These are phyloP conservation scores for Lagenidium giganteum DNA, from an alignment of 352 stramenopile species.

Conservation along the genomic window DNA sequence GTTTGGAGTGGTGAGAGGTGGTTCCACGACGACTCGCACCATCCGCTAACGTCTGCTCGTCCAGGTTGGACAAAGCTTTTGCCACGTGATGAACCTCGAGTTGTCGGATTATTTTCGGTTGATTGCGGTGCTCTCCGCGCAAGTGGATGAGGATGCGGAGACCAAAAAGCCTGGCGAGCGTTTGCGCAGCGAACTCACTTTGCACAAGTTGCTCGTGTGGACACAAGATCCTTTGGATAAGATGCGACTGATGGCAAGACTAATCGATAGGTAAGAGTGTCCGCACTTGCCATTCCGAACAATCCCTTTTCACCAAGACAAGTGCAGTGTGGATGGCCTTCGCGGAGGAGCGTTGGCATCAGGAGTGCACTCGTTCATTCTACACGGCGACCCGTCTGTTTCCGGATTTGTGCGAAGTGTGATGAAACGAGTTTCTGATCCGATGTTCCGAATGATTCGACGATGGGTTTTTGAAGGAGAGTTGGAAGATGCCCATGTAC, in stretches of 20 bases:
- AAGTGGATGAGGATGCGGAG: slow-evolving; percentile 84
- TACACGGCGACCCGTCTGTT: slow-evolving; percentile 87
- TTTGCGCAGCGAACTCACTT: slow-evolving; percentile 60
- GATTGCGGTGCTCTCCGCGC: slow-evolving; percentile 88
- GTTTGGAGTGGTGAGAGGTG: slow-evolving; percentile 60
- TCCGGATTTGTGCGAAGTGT: slow-evolving; percentile 70
- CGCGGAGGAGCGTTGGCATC: slow-evolving; percentile 86
- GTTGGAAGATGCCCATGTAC: slow-evolving; percentile 79
- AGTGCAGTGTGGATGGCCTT: slow-evolving; percentile 78
- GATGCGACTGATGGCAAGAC: slow-evolving; percentile 84
- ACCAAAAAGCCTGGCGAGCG: slow-evolving; percentile 36
- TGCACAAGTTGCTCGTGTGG: slow-evolving; percentile 89
- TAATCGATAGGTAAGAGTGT: slow-evolving; percentile 86
- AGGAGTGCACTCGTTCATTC: slow-evolving; percentile 85
- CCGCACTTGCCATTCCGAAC: no score
- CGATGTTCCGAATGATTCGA: slow-evolving; percentile 86
- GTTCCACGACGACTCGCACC: no score
- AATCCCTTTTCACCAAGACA: no score
- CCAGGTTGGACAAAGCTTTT: slow-evolving; percentile 86
- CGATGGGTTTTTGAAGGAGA: slow-evolving; percentile 86
- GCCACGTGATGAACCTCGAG: slow-evolving; percentile 86
- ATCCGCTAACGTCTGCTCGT: no score
- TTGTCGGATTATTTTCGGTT: slow-evolving; percentile 91
- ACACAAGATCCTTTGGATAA: slow-evolving; percentile 83
- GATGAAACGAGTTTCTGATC: slow-evolving; percentile 70